Conservation (phyloP, 345 rosid genomes). For the Microthlaspi erraticum region DNA sequence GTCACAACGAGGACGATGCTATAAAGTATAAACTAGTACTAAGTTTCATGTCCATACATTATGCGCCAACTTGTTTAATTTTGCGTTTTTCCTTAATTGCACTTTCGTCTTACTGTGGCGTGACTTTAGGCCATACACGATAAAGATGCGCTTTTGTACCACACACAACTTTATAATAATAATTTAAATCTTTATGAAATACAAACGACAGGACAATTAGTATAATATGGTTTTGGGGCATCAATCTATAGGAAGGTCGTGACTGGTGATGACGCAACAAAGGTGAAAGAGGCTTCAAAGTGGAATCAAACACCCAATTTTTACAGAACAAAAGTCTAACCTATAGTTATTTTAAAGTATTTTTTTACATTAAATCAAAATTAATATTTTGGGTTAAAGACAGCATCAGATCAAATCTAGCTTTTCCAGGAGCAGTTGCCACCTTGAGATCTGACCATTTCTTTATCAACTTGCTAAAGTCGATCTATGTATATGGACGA, state of each 20-base stretch:
- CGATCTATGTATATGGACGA: no score
- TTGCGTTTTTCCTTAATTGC: background rate
- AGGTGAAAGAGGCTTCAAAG: conserved; percentile 36
- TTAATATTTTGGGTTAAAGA: conserved; percentile 35
- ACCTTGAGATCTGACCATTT: conserved; percentile 47
- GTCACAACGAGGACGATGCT: no score
- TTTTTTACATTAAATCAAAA: conserved; percentile 4
- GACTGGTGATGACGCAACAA: conserved; percentile 40
- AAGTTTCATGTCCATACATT: background rate
- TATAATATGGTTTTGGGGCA: conserved; percentile 22
- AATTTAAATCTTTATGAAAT: conserved; percentile 33
- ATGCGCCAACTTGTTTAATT: background rate
- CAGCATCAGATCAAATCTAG: conserved; percentile 47
- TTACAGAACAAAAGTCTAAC: conserved; percentile 44
- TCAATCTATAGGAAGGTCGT: conserved; percentile 41
- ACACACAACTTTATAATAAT: conserved; percentile 27
- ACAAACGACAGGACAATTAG: conserved; percentile 23
- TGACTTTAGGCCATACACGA: conserved; percentile 32
- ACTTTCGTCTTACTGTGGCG: conserved; percentile 9
- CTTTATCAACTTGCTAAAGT: conserved; percentile 45
- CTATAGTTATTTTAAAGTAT: conserved; percentile 20
- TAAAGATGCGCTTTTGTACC: conserved; percentile 44
- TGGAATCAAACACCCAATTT: conserved; percentile 43
- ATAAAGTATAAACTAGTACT: no score
- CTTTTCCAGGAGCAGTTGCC: conserved; percentile 35